Percentiles rank a stretch among this genome's conserved stretches.
phyloP scores from a whole-genome alignment of 805 yeast species.

The Priceomyces medius region DNA sequence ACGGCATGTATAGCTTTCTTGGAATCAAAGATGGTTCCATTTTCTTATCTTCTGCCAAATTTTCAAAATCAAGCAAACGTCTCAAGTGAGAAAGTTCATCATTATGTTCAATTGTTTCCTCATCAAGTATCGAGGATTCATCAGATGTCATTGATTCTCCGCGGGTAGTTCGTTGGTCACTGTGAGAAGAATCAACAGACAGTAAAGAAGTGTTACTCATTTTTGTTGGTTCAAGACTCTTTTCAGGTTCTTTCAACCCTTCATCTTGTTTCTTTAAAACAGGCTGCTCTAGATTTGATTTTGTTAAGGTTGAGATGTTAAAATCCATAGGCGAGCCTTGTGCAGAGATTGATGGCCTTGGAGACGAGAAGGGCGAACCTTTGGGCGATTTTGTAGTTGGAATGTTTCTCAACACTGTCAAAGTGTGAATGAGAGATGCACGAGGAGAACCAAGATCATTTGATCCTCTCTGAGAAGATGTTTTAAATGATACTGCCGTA shows the following conservation, averaged over 20 bases:
- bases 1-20: slow-evolving; percentile 67
- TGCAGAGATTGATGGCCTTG: slow-evolving; percentile 48
- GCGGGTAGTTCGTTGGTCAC: slow-evolving; percentile 1
- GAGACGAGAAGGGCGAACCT: slow-evolving; percentile 43
- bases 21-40: slow-evolving; percentile 68
- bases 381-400: slow-evolving; percentile 36
- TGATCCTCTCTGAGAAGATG: slow-evolving; percentile 36
- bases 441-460: slow-evolving; percentile 39
- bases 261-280: neutral
- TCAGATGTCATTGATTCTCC: slow-evolving; percentile 1
- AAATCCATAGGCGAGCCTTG: slow-evolving; percentile 9
- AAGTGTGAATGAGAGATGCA: slow-evolving; percentile 40
- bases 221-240: neutral
- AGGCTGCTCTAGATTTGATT: neutral
- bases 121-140: slow-evolving; percentile 2
- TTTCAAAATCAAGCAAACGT: slow-evolving; percentile 32
- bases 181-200: slow-evolving; percentile 5
- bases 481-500: slow-evolving; percentile 31
- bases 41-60: slow-evolving; percentile 24
- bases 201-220: slow-evolving; percentile 5
- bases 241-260: neutral
- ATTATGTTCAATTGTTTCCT: neutral
- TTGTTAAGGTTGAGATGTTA: neutral
- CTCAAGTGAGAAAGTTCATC: neutral
- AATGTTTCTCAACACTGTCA: slow-evolving; percentile 39